phyloP scores from a whole-genome alignment of 345 rosid genomes.

The Populus deltoides region DNA sequence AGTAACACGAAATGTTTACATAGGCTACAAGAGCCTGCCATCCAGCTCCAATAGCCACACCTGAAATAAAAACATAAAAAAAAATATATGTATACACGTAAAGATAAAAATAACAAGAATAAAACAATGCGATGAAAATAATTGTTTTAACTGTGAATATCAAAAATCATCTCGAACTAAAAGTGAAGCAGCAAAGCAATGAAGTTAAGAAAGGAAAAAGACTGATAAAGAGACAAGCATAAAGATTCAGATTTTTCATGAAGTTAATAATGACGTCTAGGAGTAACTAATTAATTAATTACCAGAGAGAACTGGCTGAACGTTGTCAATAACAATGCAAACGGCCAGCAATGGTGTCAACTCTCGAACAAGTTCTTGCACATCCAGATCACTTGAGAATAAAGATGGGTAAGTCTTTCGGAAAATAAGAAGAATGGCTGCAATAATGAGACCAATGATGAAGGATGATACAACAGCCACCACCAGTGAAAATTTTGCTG shows the following conservation, averaged over 20 bases:
- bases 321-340: constrained; percentile 61
- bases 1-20: constrained; percentile 64
- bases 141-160: no score
- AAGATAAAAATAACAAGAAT: no score
- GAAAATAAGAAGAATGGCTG: constrained; percentile 43
- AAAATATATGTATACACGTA: no score
- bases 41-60: constrained; percentile 67
- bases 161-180: no score
- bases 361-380: constrained; percentile 47
- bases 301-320: constrained; percentile 96
- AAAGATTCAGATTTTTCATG: background rate
- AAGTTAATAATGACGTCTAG: background rate
- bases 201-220: no score
- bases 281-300: background rate
- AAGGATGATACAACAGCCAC: constrained; percentile 59
- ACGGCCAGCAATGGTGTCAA: constrained; percentile 71
- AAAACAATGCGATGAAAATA: no score
- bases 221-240: background rate
- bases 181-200: no score
- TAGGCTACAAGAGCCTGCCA: constrained; percentile 69
- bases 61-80: constrained; percentile 13
- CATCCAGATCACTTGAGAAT: constrained; percentile 53
- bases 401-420: constrained; percentile 52
- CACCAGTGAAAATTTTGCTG: constrained; percentile 49
- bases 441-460: constrained; percentile 40